These are phyloP conservation scores for Paracorniculantispora psalliotae DNA, from an alignment of 2,329 filamentous ascomycete genomes.

Conservation along the genomic window DNA sequence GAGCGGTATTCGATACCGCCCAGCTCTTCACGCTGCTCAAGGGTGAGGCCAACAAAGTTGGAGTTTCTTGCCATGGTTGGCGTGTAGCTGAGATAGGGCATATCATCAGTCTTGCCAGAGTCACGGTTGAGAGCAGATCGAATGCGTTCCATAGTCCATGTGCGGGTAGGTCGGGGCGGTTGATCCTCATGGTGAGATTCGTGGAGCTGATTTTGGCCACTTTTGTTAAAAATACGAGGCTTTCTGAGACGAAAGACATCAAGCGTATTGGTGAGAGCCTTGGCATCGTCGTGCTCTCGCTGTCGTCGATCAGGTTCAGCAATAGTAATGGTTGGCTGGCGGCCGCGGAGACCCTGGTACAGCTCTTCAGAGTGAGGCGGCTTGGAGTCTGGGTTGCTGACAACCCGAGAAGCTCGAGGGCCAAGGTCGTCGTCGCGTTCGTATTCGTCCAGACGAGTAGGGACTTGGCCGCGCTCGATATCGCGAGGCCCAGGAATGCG, in stretches of 20 bases:
- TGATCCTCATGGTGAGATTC: conserved; percentile 22
- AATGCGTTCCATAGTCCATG: conserved; percentile 55
- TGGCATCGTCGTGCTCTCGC: conserved; percentile 38
- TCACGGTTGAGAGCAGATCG: conserved; percentile 51
- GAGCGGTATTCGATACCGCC: conserved; percentile 96
- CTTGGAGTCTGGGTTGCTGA: not conserved
- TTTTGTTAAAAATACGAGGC: conserved; percentile 34
- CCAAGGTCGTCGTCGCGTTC: conserved; percentile 27
- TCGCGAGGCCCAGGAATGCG: conserved; percentile 90
- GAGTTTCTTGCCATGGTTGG: conserved; percentile 92
- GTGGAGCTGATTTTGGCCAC: conserved; percentile 33
- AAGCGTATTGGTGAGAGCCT: conserved; percentile 35
- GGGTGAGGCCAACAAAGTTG: conserved; percentile 78
- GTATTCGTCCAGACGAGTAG: conserved; percentile 45
- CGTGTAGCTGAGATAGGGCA: conserved; percentile 91
- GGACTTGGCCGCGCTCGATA: conserved; percentile 75
- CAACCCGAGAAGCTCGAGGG: not conserved
- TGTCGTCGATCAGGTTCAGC: conserved; percentile 50
- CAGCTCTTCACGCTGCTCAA: conserved; percentile 89
- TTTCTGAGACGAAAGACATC: conserved; percentile 40
- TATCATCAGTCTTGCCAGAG: conserved; percentile 43
- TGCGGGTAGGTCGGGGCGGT: conserved; percentile 18
- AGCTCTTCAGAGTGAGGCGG: not conserved
- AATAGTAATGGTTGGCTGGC: conserved; percentile 59
- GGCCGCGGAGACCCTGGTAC: conserved; percentile 25